Conservation (phyloP, 306 rosid genomes). For the Cucurbita moschata region DNA sequence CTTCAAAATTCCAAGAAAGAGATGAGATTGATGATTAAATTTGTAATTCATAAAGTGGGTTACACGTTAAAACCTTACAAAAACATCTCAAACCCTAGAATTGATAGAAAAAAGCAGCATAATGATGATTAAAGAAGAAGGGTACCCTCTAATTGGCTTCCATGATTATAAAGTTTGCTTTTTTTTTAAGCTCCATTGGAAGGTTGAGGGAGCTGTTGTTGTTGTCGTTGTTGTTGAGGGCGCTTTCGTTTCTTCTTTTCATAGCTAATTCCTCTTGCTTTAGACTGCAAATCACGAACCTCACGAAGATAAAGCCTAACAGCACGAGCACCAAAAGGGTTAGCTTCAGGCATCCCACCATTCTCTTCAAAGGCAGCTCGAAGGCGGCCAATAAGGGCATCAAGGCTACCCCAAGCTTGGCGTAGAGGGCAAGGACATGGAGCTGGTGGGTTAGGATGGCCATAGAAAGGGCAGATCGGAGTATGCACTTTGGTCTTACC, state of each 20-base stretch:
- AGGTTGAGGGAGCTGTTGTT: not conserved
- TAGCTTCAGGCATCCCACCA: conserved; percentile 85
- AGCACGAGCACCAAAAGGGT: conserved; percentile 94
- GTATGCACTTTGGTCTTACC: conserved; percentile 93
- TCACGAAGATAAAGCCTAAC: conserved; percentile 91
- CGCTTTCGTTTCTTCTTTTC: conserved; percentile 95
- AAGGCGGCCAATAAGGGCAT: conserved; percentile 85
- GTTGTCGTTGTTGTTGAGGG: conserved; percentile 17
- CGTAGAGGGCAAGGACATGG: conserved; percentile 94
- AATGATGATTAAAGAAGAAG: not conserved
- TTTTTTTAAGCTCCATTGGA: conserved; percentile 29
- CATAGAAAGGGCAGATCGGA: conserved; percentile 84
- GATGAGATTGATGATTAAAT: not conserved
- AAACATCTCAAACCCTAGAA: not conserved
- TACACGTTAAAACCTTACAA: not conserved
- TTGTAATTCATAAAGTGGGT: not conserved
- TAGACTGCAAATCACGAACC: conserved; percentile 92
- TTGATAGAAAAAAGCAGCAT: not conserved
- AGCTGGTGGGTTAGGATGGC: conserved; percentile 91
- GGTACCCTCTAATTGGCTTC: conserved; percentile 1
- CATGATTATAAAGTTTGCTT: not conserved
- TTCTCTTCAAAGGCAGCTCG: conserved; percentile 97
- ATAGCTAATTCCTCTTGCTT: conserved; percentile 94
- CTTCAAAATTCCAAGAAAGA: not conserved
- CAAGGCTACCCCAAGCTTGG: conserved; percentile 99